Base-by-base conservation (phyloP, 768 basidiomycete species). In the Mycena capillaripes region DNA sequence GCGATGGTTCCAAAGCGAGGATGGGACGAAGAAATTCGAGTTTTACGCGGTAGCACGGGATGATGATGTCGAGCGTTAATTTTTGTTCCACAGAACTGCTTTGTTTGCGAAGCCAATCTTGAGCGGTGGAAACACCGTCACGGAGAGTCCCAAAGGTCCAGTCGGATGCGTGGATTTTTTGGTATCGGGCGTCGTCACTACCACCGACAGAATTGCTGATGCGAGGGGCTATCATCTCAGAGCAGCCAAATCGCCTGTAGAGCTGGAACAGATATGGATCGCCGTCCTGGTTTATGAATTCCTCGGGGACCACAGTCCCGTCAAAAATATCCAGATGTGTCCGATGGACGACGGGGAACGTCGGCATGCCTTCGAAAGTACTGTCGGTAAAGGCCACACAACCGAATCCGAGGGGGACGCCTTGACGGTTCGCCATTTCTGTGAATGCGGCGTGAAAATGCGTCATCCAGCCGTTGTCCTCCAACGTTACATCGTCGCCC, bases 241-340 rank as follows among this genome's bases (percentile, higher is more conserved):
- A 86, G 57, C 86, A 86, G 11, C 83, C 86, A 84, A 87, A 91
- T 8, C 88, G 85, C 14, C 90, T 86, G 75, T 91, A 91, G 4
- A 91, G 83, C 77, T 90, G 91, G 77, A 83, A 91, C 1, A 91
- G 76, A 78, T 85, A 91, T 0, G 89, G 87, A 61, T 90, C 88
- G 0, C 88, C 89, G 57, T 90, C 90, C 76, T 91, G 90, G 70
- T 90, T 90, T 50, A 89, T 77, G 76, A 90, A 91, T 27, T 79
- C 72, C 17, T 86, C 81, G 0, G 90, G 90, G 17, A 91, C 76
- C 27, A 90, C 81, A 14, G 83, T 77, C 6, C 89, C 88, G 0
- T 78, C 68, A 72, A 91, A 91, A 52, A 90, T 86, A 34, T 89
- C 85, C 77, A 91, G 80, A 74, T 91, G 90, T 0, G 81, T 86